Evolutionary conservation across 306 rosid species (phyloP).

Genomic region (Acacia crassicarpa): DNA sequence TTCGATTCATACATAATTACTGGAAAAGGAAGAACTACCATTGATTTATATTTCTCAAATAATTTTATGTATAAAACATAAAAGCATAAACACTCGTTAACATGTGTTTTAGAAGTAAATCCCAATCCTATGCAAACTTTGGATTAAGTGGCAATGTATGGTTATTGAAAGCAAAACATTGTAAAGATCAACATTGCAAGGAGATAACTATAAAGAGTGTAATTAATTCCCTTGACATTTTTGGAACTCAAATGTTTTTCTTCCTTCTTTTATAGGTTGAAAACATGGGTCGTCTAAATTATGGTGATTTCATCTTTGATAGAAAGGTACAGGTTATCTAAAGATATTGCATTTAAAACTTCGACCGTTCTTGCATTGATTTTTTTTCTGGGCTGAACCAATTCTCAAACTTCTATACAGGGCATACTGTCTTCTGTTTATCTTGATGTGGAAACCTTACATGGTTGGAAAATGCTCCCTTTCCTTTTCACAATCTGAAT

Average conservation of each 20-base stretch:
- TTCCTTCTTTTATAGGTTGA: slow-evolving; percentile 62
- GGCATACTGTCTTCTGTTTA: slow-evolving; percentile 88
- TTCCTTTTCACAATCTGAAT: slow-evolving; percentile 71
- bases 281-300: slow-evolving; percentile 88
- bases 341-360: slow-evolving; percentile 6
- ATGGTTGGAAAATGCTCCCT: slow-evolving; percentile 72
- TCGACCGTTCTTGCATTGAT: slow-evolving; percentile 25
- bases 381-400: slow-evolving; percentile 21
- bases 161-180: not conserved
- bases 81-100: not conserved
- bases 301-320: slow-evolving; percentile 77
- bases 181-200: not conserved
- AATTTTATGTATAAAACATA: not conserved
- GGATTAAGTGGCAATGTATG: not conserved
- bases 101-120: not conserved
- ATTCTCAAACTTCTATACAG: slow-evolving; percentile 44
- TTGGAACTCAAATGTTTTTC: slow-evolving; percentile 14
- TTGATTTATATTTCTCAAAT: not conserved
- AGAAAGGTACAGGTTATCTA: slow-evolving; percentile 61
- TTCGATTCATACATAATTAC: not conserved
- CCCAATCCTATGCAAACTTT: not conserved
- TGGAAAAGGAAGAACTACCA: not conserved
- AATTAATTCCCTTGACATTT: not conserved
- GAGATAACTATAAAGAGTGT: not conserved
- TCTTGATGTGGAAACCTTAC: slow-evolving; percentile 51